Conservation (phyloP, 805 yeast species). For the Ascoidea rubescens region DNA sequence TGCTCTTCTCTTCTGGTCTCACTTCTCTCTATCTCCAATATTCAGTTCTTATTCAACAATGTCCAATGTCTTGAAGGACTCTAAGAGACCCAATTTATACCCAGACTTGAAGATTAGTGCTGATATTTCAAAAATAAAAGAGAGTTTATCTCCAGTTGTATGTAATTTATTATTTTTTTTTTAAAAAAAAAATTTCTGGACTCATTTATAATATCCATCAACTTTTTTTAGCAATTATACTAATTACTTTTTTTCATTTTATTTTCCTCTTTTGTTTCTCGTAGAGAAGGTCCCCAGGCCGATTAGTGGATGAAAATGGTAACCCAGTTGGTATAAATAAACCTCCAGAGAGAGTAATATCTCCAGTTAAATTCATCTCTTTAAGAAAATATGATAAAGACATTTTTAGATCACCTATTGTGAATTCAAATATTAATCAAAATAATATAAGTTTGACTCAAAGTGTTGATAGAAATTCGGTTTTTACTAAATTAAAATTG, state of each 20-base stretch:
- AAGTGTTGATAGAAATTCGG: no score
- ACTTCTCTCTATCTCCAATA: no score
- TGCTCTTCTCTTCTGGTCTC: no score
- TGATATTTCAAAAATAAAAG: background rate
- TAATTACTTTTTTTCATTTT: background rate
- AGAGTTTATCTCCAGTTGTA: background rate
- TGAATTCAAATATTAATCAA: no score
- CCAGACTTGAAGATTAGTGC: background rate
- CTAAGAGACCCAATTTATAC: background rate
- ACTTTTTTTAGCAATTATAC: no score
- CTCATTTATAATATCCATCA: background rate
- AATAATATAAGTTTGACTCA: no score
- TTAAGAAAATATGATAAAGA: no score
- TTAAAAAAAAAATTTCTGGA: background rate
- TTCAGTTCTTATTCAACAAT: no score
- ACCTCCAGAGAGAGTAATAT: background rate
- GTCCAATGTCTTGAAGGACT: background rate
- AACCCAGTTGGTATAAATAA: background rate
- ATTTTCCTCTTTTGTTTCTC: background rate
- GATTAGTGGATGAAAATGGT: background rate
- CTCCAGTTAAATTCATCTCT: background rate
- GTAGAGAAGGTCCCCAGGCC: background rate
- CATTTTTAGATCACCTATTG: no score
- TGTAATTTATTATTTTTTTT: background rate
- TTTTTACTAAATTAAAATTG: no score